These are phyloP conservation scores for Saccharum officinarum DNA, from an alignment of 176 grass and related monocot species.

Conservation along the genomic window DNA sequence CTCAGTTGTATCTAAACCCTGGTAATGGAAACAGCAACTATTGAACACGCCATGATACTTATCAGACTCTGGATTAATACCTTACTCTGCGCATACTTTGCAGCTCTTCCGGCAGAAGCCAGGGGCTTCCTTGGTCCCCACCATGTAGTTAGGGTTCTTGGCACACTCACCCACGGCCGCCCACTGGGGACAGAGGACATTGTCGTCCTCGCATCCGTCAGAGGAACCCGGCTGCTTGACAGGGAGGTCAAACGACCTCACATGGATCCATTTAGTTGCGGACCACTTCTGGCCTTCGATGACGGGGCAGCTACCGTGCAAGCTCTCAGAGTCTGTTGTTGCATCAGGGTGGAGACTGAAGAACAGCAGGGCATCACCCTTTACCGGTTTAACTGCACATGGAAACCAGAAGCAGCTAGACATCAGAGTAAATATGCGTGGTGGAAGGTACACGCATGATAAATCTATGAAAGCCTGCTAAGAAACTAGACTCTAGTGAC, in stretches of 20 bases:
- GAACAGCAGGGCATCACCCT: slow-evolving; percentile 86
- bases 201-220: slow-evolving; percentile 63
- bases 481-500: neutral
- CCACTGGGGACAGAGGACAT: slow-evolving; percentile 64
- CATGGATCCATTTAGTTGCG: slow-evolving; percentile 95
- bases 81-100: slow-evolving; percentile 64
- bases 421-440: neutral
- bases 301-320: slow-evolving; percentile 89
- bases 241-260: slow-evolving; percentile 68
- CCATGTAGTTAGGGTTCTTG: slow-evolving; percentile 93
- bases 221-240: slow-evolving; percentile 11
- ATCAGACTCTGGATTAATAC: neutral
- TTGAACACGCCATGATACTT: neutral
- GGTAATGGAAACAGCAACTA: neutral
- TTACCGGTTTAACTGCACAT: slow-evolving; percentile 70
- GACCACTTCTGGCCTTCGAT: slow-evolving; percentile 94
- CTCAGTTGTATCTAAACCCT: slow-evolving; percentile 23
- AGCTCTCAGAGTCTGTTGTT: slow-evolving; percentile 71
- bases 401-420: slow-evolving; percentile 12
- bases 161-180: slow-evolving; percentile 78
- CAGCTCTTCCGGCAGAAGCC: slow-evolving; percentile 91
- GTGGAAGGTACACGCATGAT: neutral
- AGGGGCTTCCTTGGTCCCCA: slow-evolving; percentile 71
- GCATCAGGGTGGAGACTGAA: slow-evolving; percentile 76
- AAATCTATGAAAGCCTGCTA: neutral